A percentile compares a stretch with the other conserved stretches of the same genome.
Evolutionary conservation across 768 basidiomycete species (phyloP).

Genomic region (Vararia minispora): DNA sequence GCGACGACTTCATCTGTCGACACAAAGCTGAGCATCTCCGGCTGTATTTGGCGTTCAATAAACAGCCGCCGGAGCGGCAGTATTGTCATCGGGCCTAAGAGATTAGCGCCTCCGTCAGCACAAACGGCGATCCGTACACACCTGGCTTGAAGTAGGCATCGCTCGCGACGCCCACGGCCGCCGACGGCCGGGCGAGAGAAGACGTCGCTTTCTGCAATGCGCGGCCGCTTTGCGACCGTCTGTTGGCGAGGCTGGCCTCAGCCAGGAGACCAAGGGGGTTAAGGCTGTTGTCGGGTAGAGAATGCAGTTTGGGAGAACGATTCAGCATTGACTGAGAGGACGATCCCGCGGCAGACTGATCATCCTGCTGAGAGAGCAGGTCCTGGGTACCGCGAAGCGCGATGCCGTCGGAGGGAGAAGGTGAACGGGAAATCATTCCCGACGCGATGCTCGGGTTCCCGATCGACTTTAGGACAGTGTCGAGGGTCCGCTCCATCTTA

Average conservation of each 20-base stretch:
- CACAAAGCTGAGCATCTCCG: conserved; percentile 88
- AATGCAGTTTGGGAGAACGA: conserved; percentile 79
- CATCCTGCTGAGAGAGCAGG: conserved; percentile 9
- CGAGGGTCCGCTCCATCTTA: conserved; percentile 90
- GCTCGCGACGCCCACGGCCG: conserved; percentile 67
- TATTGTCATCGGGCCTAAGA: conserved; percentile 76
- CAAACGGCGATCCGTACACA: conserved; percentile 21
- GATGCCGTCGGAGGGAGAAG: conserved; percentile 42
- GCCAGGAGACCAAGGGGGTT: conserved; percentile 91
- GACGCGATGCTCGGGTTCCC: conserved; percentile 73
- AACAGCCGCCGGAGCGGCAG: conserved; percentile 71
- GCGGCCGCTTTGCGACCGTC: conserved; percentile 39
- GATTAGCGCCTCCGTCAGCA: conserved; percentile 1
- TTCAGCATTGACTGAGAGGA: conserved; percentile 23
- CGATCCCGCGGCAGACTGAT: conserved; percentile 17
- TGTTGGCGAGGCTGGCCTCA: conserved; percentile 75
- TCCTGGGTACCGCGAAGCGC: conserved; percentile 3
- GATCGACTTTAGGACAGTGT: conserved; percentile 82
- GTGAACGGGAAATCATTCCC: conserved; percentile 74
- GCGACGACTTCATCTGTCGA: conserved; percentile 83
- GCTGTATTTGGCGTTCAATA: conserved; percentile 84
- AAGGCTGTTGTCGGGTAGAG: conserved; percentile 81
- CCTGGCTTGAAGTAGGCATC: conserved; percentile 90
- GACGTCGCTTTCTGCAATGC: conserved; percentile 3
- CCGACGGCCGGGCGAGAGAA: conserved; percentile 12